A percentile compares a stretch with the other conserved stretches of the same genome.
Conservation (phyloP, 164 flowering plant species). For the Annona cherimola region DNA sequence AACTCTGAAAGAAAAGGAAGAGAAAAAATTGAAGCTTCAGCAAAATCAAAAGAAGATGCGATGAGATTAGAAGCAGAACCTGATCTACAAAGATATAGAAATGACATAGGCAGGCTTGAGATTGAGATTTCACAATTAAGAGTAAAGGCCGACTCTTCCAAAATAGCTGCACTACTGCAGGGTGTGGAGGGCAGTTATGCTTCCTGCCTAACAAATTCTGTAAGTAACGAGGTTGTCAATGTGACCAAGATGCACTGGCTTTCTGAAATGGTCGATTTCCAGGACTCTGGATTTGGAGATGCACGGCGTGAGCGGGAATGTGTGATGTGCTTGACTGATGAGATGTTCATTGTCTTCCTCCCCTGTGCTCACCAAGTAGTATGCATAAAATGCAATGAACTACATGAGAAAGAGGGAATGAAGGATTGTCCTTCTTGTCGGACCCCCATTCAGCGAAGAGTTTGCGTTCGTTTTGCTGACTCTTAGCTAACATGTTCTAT, state of each 20-base stretch:
- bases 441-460: constrained; percentile 70
- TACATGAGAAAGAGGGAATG: constrained; percentile 94
- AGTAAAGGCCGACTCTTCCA: constrained; percentile 72
- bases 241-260: constrained; percentile 21
- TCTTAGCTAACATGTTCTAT: constrained; percentile 23
- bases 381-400: constrained; percentile 88
- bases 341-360: constrained; percentile 90
- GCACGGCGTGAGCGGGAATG: constrained; percentile 87
- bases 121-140: constrained; percentile 70
- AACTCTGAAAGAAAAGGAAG: constrained; percentile 54
- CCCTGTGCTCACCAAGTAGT: constrained; percentile 99
- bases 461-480: constrained; percentile 62
- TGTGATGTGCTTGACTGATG: constrained; percentile 97
- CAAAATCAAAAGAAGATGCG: constrained; percentile 58
- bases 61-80: constrained; percentile 60
- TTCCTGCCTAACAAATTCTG: constrained; percentile 34
- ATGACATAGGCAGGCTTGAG: constrained; percentile 66
- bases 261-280: constrained; percentile 25
- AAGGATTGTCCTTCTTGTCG: constrained; percentile 98
- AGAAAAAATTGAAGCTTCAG: constrained; percentile 59
- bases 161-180: constrained; percentile 78
- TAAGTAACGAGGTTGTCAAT: constrained; percentile 22
- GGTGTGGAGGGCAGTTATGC: constrained; percentile 69
- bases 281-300: constrained; percentile 33
- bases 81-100: constrained; percentile 49